A percentile compares a stretch with the other conserved stretches of the same genome.
These are phyloP conservation scores for Penicillium coprophilum DNA, from an alignment of 495 filamentous ascomycete species.

Conservation along the genomic window DNA sequence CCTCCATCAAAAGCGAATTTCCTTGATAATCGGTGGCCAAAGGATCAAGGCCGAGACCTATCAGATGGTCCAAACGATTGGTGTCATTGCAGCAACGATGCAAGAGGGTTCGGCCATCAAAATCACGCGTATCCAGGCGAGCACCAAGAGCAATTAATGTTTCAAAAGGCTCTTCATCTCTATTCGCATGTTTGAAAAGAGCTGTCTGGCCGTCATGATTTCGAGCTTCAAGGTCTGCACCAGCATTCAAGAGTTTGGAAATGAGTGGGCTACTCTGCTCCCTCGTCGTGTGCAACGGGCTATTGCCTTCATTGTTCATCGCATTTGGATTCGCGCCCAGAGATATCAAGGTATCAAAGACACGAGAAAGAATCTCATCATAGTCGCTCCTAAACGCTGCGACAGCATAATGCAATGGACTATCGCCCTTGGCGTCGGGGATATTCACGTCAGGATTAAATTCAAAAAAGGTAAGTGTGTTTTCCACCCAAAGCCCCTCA, in stretches of 20 bases:
- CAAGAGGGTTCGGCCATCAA: conserved; percentile 20
- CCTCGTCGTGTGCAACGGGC: conserved; percentile 12
- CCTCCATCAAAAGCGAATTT: conserved; percentile 21
- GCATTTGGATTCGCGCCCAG: conserved; percentile 22
- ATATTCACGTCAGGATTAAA: conserved; percentile 11
- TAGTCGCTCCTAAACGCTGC: too few relatives aligned
- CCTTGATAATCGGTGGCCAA: conserved; percentile 13
- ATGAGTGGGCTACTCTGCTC: background rate
- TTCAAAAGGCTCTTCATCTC: background rate
- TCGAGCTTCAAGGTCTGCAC: conserved; percentile 22
- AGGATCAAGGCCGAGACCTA: conserved; percentile 9
- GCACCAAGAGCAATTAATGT: conserved; percentile 12
- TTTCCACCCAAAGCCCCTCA: too few relatives aligned
- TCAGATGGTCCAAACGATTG: too few relatives aligned
- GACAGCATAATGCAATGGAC: conserved; percentile 6
- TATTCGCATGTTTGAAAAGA: conserved; percentile 10
- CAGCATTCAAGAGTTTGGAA: conserved; percentile 16
- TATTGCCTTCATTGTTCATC: conserved; percentile 16
- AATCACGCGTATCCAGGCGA: conserved; percentile 20
- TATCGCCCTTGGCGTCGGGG: conserved; percentile 1
- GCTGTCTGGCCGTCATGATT: conserved; percentile 18
- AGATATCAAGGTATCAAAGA: conserved; percentile 16
- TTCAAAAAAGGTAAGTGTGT: background rate
- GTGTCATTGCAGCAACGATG: conserved; percentile 1
- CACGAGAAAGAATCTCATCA: background rate